Evolutionary conservation across 2,329 filamentous ascomycete species (phyloP), one percentile per base, ranked within the genome.

Genomic region (Sclerotiophoma versabilis): DNA sequence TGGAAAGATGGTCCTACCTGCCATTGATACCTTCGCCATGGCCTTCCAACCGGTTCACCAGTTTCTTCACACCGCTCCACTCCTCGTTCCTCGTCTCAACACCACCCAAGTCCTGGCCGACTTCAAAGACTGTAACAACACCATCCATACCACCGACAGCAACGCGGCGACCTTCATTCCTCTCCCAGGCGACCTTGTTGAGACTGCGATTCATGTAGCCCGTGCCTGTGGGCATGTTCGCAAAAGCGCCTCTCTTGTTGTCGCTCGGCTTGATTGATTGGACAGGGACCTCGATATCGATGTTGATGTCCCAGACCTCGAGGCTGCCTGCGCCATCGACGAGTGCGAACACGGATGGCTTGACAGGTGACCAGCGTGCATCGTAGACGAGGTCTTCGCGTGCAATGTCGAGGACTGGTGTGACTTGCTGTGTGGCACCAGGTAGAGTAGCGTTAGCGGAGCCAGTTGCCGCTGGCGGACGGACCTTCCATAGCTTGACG

Each of bases 341-440:
- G 17, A 96, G 86, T 1, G 91, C 92, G 76, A 99, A 99, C 8
- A 99, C 91, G 30, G 92, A 93, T 0, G 95, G 95, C 73, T 95
- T 93, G 61, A 95, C 85, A 0, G 95, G 95, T 12, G 92, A 96
- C 96, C 96, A 99, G 47, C 88, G 89, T 2, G 92, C 93, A 73
- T 97, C 93, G 77, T 99, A 99, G 45, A 99, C 93, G 17, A 97
- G 88, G 68, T 99, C 96, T 77, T 99, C 96, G 49, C 95, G 89
- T 17, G 90, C 88, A 70, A 99, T 92, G 60, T 98, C 92, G 11
- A 98, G 83, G 22, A 99, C 81, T 0, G 95, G 95, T 2, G 83
- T 76, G 25, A 93, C 87, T 58, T 84, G 80, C 12, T 79, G 66
- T 3, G 68, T 57, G 11, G 76, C 71, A 32, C 66, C 74, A 58